Base-by-base conservation (phyloP, 176 grass and related monocot species). In the Aegilops bicornis region DNA sequence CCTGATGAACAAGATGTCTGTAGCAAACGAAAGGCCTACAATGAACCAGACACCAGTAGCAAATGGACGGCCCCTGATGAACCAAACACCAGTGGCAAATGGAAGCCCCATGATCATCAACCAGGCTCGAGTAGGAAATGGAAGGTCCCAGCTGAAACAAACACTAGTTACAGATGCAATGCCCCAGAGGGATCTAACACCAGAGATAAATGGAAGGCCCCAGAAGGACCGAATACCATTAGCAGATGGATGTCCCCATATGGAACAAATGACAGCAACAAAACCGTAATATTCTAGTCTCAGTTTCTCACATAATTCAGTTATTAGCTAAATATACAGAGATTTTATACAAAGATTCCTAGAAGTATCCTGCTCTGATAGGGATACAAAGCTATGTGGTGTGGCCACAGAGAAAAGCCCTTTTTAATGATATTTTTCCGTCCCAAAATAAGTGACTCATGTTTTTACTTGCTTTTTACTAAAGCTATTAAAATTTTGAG, bases 231-330 rank as follows among this genome's bases (percentile, higher is more conserved):
- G 86, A 56, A 52, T 79, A 87, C 64, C 90, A 70, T 39, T 75
- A 50, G 17, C 17, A 69, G 33, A 36, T 69, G 32, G 66, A 36
- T 11, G 31, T 7, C 65, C 7, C 65, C 66, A 69, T 17, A 69
- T 69, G 15, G 66, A 69, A 17, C 66, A 33, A 36, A 36, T 20
- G 5, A 8, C 66, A 1, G 3, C 31, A 39, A 86, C 56, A 37
- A 65, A 91, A 93, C 62, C 69, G 91, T 98, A 98, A 83, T 86
- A 48, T 84, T 91, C 88, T 87, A 10, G 14, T 52, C 37, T 73
- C 72, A 77, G 60, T 47, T 89, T 78, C 69, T 52, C 66, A 62
- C 23, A 78, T 52, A 35, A 3, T 82, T 22, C 52, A 81, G 77
- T 36, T 70, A 47, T 68, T 89, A 45, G 23, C 39, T 88, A 67